Evolutionary conservation across 495 filamentous ascomycete species (phyloP), one percentile per base, ranked within the genome.

Genomic region (Aspergillus cavernicola): DNA sequence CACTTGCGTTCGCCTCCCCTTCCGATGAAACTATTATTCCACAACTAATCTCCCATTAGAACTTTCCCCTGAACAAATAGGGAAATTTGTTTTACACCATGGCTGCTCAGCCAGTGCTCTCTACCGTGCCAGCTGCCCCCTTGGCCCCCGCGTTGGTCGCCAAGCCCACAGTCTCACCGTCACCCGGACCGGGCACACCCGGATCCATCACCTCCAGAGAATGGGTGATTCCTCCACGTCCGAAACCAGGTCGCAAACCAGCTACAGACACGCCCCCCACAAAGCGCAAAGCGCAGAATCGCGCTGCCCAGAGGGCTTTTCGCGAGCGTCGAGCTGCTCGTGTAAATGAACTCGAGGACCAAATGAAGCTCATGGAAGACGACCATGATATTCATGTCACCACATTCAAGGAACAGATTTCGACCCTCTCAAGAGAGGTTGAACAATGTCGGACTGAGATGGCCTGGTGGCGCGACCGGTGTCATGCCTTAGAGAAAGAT

Each of bases 191-290:
- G 43, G 67, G 65, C 42, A 75, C 72, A 3, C 68, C 72, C 55
- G 72, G 73, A 55, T 73, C 72, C 18, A 55, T 77, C 54, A 93
- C 88, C 33, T 86, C 79, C 55, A 91, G 83, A 68, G 87, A 92
- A 83, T 95, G 90, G 90, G 79, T 92, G 8, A 81, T 95, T 42
- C 90, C 90, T 24, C 90, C 90, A 44, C 81, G 89, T 41, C 90
- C 90, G 22, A 93, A 93, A 76, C 92, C 92, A n/a, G 92, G 91
- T 31, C 82, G 92, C 45, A 96, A 96, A 67, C 92, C 92, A 9
- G 89, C 91, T 18, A 92, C 87, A 12, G 90, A 97, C 62, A 90
- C 88, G 4, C 90, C 90, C 11, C 89, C 89, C 2, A 95, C 90
- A 32, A 93, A 95, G 66, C 84, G 92, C 51, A 95, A 95, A 70